Evolutionary conservation across 768 basidiomycete species (phyloP), one percentile per base, ranked within the genome.

Genomic region (Macrolepiota dolichaula): DNA sequence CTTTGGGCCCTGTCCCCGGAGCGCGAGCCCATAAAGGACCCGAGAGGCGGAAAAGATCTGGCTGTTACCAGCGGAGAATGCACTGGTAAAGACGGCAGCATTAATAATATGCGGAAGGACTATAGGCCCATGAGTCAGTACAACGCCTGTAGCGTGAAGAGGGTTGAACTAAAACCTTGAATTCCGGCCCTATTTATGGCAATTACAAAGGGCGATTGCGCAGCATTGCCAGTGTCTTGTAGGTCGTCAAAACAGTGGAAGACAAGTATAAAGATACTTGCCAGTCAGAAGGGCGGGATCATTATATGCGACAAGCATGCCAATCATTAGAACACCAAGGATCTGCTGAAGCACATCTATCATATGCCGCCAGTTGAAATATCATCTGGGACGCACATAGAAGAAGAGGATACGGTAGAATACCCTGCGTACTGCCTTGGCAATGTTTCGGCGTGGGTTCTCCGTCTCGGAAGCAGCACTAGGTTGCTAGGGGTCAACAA

Each of bases 201-300:
- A 64, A 94, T 88, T 58, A 94, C 92, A 73, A 91, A 96, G 2
- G 93, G 93, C 3, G 91, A 92, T 55, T 86, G 71, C 0, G 87
- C 84, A n/a, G 91, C 92, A 47, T 82, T 90, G 52, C 85, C 84
- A 27, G 77, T 69, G 2, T 62, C 81, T 73, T 35, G 35, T 13
- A 13, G 52, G 46, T 37, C 22, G 13, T 36, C 27, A 56, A 40
- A 46, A 0, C 5, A 22, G 3, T 32, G 19, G 17, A 37, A 7
- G 32, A 38, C 15, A 10, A 55, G 51, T 15, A 4, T 32, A 55
- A 7, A 32, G 29, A 32, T 7, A 32, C 67, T 42, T 61, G 73
- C 76, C 63, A 57, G 73, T 69, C 44, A 88, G 77, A 44, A 92
- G 75, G 11, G 72, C 68, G 0, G 71, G 68, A 69, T 93, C 85